A percentile compares a stretch with the other conserved stretches of the same genome.
Evolutionary conservation across 2,329 filamentous ascomycete species (phyloP).

Genomic region (Aspergillus aculeatinus): DNA sequence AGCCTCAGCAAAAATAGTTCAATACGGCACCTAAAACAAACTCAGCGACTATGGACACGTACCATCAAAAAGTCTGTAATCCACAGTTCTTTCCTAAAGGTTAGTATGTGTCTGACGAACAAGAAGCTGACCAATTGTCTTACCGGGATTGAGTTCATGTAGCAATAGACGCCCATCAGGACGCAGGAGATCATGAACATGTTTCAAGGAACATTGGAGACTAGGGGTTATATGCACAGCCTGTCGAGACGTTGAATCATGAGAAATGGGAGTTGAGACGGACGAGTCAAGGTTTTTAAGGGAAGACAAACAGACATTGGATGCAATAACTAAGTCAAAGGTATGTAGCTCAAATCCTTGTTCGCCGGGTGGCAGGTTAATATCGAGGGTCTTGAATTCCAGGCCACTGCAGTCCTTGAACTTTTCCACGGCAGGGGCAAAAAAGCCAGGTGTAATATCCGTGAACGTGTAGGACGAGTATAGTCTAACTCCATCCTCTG

Average conservation of each 20-base stretch:
- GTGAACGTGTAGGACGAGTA: slow-evolving; percentile 29
- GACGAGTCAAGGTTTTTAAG: too few species aligned
- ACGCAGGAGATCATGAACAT: slow-evolving; percentile 28
- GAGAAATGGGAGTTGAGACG: too few species aligned
- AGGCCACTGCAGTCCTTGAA: slow-evolving; percentile 23
- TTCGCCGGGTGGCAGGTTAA: slow-evolving; percentile 25
- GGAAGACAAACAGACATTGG: slow-evolving; percentile 32
- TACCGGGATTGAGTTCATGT: slow-evolving; percentile 37
- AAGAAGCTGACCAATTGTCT: too few species aligned
- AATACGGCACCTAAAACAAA: too few species aligned
- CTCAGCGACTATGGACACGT: too few species aligned
- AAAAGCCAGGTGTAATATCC: slow-evolving; percentile 31
- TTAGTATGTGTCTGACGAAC: too few species aligned
- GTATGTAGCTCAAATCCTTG: slow-evolving; percentile 30
- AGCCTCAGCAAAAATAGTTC: too few species aligned
- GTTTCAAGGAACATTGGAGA: too few species aligned
- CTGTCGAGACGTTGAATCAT: too few species aligned
- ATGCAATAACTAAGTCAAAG: slow-evolving; percentile 38
- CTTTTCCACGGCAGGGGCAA: slow-evolving; percentile 23
- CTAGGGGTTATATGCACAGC: too few species aligned
- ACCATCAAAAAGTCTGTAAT: too few species aligned
- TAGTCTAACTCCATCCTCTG: slow-evolving; percentile 2
- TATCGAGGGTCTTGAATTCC: slow-evolving; percentile 32
- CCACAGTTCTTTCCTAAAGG: too few species aligned
- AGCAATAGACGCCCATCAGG: slow-evolving; percentile 49